Evolutionary conservation across 2,329 filamentous ascomycete species (phyloP).

Genomic region (Alternaria alternata): DNA sequence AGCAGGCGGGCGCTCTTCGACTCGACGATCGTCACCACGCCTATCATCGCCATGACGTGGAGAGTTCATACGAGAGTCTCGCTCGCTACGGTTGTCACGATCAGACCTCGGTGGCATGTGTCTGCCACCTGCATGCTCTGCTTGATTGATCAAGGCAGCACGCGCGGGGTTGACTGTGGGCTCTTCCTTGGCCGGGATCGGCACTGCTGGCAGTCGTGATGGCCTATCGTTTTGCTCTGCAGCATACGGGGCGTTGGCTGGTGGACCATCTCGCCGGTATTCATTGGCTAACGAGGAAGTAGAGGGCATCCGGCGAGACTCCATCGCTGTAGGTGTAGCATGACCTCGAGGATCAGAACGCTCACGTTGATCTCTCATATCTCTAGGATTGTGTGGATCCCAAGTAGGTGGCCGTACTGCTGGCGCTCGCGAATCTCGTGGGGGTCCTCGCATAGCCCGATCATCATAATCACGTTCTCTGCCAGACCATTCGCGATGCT

Average conservation of each 20-base stretch:
- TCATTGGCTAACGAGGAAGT: constrained; percentile 34
- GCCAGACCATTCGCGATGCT: constrained; percentile 44
- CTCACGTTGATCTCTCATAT: constrained; percentile 40
- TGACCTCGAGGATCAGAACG: constrained; percentile 43
- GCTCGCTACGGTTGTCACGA: constrained; percentile 43
- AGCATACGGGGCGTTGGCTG: constrained; percentile 25
- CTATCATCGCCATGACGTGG: constrained; percentile 37
- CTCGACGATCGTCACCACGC: constrained; percentile 37
- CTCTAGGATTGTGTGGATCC: constrained; percentile 40
- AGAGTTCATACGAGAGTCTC: constrained; percentile 41
- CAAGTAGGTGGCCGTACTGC: constrained; percentile 35
- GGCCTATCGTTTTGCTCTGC: constrained; percentile 35
- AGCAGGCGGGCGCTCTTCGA: constrained; percentile 34
- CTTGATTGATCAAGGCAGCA: constrained; percentile 52
- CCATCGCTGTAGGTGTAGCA: constrained; percentile 24
- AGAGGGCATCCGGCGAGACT: constrained; percentile 34
- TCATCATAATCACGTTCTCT: constrained; percentile 51
- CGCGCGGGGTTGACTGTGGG: constrained; percentile 54
- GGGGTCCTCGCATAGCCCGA: constrained; percentile 43
- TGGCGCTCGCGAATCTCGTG: constrained; percentile 42
- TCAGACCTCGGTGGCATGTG: constrained; percentile 38
- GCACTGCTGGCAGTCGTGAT: constrained; percentile 25
- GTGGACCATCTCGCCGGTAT: constrained; percentile 39
- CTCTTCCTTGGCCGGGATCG: constrained; percentile 27
- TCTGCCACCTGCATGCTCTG: constrained; percentile 31